Evolutionary conservation across 106 monocot species (phyloP), one percentile per base, ranked within the genome.

Genomic region (Ottelia alismoides): DNA sequence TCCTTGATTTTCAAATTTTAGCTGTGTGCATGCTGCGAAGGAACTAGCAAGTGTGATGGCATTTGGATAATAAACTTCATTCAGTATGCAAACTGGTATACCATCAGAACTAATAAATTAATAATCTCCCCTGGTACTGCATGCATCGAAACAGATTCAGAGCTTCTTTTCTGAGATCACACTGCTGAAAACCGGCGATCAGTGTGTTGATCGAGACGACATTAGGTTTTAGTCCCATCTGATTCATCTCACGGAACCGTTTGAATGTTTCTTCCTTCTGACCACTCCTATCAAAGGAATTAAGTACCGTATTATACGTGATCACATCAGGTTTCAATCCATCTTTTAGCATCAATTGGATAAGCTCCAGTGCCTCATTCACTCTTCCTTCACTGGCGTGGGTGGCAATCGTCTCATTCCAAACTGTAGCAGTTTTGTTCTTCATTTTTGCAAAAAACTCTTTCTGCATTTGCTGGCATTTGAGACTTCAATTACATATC

Each of bases 331-430:
- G 83, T 35, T 58, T 53, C 48, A 68, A 48, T 18, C 74, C 72
- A 49, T 72, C 70, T 50, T 72, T 47, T 20, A 51, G 50, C 83
- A 78, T 78, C 46, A 60, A 47, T 23, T 49, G 45, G 31, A 83
- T 17, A 61, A 71, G 56, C 59, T 69, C 56, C 60, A 64, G 22
- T 25, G 74, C 70, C 14, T 78, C 68, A 14, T 20, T 23, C 32
- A 69, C 56, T 27, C 56, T 65, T n/a, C 56, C 61, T 35, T 64
- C 56, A 21, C 28, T 53, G 11, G 45, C 68, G 57, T 75, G 72
- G 1, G 65, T 58, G 0, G 71, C 66, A 53, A 83, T 69, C 67
- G 78, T 74, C 51, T 78, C 78, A 58, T 83, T 83, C 78, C 78
- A 83, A 24, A 83, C 68, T 7, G 71, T 71, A 11, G 32, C 52